These are phyloP conservation scores for Penicillium herquei DNA, from an alignment of 495 filamentous ascomycete species.

Conservation along the genomic window DNA sequence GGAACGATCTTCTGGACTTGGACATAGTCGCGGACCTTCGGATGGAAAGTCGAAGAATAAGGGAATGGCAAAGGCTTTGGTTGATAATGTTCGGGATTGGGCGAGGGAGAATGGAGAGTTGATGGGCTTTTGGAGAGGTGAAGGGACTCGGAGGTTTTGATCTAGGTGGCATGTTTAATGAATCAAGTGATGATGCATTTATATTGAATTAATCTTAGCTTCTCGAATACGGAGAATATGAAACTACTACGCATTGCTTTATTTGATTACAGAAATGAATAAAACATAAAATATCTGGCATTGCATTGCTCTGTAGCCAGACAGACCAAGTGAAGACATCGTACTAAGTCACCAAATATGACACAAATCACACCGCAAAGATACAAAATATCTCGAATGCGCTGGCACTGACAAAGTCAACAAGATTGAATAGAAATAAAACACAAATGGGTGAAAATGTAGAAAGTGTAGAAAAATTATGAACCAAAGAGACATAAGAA, in stretches of 20 bases:
- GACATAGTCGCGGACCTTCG: constrained; percentile 33
- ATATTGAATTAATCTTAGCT: no score
- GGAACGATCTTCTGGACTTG: constrained; percentile 43
- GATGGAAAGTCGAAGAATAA: constrained; percentile 60
- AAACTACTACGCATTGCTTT: no score
- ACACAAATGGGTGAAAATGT: background rate
- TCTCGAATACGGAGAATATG: no score
- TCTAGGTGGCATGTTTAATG: background rate
- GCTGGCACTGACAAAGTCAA: background rate
- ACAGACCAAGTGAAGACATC: background rate
- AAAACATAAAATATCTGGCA: no score
- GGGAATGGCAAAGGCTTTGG: constrained; percentile 86
- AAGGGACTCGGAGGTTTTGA: constrained; percentile 45
- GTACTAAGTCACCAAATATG: constrained; percentile 5
- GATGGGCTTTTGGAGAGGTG: constrained; percentile 66
- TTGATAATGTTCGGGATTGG: constrained; percentile 73
- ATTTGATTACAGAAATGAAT: no score
- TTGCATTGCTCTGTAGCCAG: no score
- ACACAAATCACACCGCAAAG: background rate
- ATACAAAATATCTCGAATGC: background rate
- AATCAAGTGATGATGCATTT: background rate
- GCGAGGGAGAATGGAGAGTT: constrained; percentile 69
- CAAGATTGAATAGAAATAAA: background rate
- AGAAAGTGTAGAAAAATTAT: constrained; percentile 1
- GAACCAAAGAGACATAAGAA: constrained; percentile 10